A percentile compares a stretch with the other conserved stretches of the same genome.
These are phyloP conservation scores for Epichloe festucae DNA, from an alignment of 2,329 filamentous ascomycete species.

Conservation along the genomic window DNA sequence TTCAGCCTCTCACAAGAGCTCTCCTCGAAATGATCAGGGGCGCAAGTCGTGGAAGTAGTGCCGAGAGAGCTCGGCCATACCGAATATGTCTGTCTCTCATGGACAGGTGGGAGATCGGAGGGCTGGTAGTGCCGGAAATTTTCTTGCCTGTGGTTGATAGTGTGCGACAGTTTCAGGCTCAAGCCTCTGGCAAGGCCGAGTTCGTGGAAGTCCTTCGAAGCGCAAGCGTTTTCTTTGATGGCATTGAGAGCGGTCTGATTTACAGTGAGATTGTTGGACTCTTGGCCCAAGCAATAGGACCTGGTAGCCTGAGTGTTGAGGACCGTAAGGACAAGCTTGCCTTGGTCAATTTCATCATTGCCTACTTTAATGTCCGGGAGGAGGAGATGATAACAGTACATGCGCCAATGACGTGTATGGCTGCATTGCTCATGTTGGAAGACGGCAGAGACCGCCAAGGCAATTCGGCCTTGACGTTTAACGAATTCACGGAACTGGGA, in stretches of 20 bases:
- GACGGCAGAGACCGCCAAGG: slow-evolving; percentile 30
- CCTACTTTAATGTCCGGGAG: slow-evolving; percentile 84
- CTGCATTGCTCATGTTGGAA: slow-evolving; percentile 52
- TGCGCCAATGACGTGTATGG: slow-evolving; percentile 52
- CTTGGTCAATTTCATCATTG: slow-evolving; percentile 68
- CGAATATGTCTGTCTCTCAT: slow-evolving; percentile 88
- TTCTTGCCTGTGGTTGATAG: slow-evolving; percentile 79
- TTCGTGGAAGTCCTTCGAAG: slow-evolving; percentile 83
- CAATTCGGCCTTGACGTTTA: slow-evolving; percentile 17
- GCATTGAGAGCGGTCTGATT: slow-evolving; percentile 86
- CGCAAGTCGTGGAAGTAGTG: slow-evolving; percentile 16
- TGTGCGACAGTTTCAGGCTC: slow-evolving; percentile 59
- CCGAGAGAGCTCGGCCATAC: slow-evolving; percentile 71
- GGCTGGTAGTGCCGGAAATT: slow-evolving; percentile 73
- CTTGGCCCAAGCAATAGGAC: slow-evolving; percentile 45
- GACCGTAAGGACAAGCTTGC: slow-evolving; percentile 51
- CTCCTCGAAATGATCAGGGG: slow-evolving; percentile 62
- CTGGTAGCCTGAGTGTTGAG: slow-evolving; percentile 27
- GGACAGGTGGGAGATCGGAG: slow-evolving; percentile 97
- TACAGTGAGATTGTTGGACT: slow-evolving; percentile 70
- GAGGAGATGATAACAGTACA: slow-evolving; percentile 90
- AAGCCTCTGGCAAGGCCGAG: slow-evolving; percentile 51
- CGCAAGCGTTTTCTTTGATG: slow-evolving; percentile 93
- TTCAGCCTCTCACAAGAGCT: slow-evolving; percentile 60
- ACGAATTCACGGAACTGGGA: slow-evolving; percentile 18